Percentiles rank a stretch among this genome's conserved stretches.
These are phyloP conservation scores for Arthromyces matolae DNA, from an alignment of 768 basidiomycete genomes.

Conservation along the genomic window DNA sequence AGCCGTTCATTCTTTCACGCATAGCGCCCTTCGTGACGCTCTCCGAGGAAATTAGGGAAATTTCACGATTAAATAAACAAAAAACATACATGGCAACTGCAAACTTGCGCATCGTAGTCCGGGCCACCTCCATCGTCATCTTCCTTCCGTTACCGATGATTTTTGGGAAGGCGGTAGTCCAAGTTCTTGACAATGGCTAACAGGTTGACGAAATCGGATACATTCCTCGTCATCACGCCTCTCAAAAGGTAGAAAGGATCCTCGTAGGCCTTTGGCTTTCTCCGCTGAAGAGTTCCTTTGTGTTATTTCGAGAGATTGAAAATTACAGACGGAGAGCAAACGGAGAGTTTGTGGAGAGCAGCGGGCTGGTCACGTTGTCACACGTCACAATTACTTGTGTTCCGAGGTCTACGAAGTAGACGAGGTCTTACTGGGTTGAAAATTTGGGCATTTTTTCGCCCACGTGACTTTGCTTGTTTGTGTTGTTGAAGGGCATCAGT, in stretches of 20 bases:
- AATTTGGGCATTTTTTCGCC: no score
- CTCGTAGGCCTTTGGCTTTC: constrained; percentile 75
- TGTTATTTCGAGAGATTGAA: no score
- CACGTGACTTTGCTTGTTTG: no score
- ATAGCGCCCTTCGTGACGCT: constrained; percentile 63
- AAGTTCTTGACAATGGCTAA: constrained; percentile 69
- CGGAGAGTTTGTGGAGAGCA: no score
- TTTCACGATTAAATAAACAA: not conserved
- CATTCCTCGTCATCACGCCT: constrained; percentile 77
- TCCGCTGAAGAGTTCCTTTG: constrained; percentile 66
- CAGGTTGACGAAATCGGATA: constrained; percentile 63
- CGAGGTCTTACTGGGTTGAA: no score
- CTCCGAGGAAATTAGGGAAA: not conserved
- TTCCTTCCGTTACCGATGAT: constrained; percentile 52
- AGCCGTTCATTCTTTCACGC: constrained; percentile 45
- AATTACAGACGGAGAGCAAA: no score
- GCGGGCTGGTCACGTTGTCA: no score
- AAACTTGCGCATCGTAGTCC: constrained; percentile 69
- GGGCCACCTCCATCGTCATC: constrained; percentile 62
- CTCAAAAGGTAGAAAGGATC: constrained; percentile 72
- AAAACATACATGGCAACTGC: constrained; percentile 49
- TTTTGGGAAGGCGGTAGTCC: constrained; percentile 64
- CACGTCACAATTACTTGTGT: no score
- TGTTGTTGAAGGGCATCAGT: no score
- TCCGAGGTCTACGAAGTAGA: no score